Percentiles rank a stretch among this genome's conserved stretches.
Conservation (phyloP, 139 green algal genomes). For the Closterium sp. region DNA sequence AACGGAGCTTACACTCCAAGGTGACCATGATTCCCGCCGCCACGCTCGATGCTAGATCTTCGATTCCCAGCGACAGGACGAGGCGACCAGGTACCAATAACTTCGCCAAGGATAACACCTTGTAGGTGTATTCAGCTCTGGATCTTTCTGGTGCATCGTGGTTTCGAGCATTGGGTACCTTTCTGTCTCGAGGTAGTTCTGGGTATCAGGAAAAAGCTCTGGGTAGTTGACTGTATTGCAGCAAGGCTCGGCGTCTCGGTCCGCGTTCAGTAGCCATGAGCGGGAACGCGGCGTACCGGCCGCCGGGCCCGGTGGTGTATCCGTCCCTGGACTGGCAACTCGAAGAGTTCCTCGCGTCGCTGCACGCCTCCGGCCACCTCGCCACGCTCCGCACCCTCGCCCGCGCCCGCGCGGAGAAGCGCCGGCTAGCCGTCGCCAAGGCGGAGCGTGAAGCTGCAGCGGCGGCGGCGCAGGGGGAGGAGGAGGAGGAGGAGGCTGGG, state of each 20-base stretch:
- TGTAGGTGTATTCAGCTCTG: neutral
- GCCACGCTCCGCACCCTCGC: neutral
- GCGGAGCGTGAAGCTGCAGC: neutral
- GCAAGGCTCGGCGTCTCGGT: neutral
- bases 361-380: neutral
- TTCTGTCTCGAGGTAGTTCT: too few relatives aligned
- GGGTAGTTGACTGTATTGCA: neutral
- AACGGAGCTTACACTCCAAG: neutral
- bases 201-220: neutral
- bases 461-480: neutral
- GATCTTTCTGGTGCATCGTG: neutral
- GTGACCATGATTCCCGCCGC: too few relatives aligned
- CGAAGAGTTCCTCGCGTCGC: slow-evolving; percentile 7
- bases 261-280: neutral
- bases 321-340: neutral
- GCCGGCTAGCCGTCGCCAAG: neutral
- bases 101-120: neutral
- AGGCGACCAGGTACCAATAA: neutral
- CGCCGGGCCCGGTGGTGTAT: neutral
- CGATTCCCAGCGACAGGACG: neutral
- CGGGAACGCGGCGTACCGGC: neutral
- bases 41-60: neutral
- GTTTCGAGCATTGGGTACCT: neutral
- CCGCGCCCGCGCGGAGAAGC: neutral
- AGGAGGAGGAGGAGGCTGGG: neutral